Evolutionary conservation across 768 basidiomycete species (phyloP).

Genomic region (Coprinellus micaceus): DNA sequence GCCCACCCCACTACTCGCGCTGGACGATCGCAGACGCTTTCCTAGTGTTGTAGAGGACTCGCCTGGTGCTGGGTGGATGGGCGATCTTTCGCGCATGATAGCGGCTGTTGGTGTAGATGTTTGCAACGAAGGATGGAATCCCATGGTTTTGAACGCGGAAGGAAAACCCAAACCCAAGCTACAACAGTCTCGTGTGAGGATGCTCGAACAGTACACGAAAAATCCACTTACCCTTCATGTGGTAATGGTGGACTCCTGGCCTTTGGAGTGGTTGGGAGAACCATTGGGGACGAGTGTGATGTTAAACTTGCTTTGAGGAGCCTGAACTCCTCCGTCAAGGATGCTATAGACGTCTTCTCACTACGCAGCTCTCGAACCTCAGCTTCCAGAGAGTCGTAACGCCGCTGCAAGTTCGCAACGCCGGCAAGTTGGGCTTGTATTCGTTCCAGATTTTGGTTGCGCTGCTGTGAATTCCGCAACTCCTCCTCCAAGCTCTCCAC

Average conservation of each 20-base stretch:
- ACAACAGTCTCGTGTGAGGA: neutral
- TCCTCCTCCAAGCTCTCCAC: neutral
- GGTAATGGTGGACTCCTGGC: conserved; percentile 4
- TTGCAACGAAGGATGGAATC: conserved; percentile 1
- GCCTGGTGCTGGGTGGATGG: conserved; percentile 28
- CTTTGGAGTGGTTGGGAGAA: conserved; percentile 4
- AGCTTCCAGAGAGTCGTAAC: conserved; percentile 32
- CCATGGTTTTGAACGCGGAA: conserved; percentile 6
- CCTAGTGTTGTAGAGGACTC: conserved; percentile 50
- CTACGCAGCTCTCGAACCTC: conserved; percentile 28
- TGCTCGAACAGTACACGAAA: neutral
- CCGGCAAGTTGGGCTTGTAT: conserved; percentile 31
- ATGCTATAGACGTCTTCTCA: conserved; percentile 18
- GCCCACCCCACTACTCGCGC: conserved; percentile 38
- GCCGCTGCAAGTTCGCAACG: conserved; percentile 29
- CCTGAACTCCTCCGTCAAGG: conserved; percentile 11
- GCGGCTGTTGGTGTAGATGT: conserved; percentile 1
- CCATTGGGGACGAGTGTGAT: neutral
- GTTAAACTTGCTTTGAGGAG: neutral
- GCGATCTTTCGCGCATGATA: conserved; percentile 7
- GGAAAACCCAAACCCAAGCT: conserved; percentile 4
- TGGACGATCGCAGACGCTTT: conserved; percentile 60
- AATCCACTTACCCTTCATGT: neutral
- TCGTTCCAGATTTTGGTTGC: conserved; percentile 31
- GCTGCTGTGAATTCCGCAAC: conserved; percentile 3